These are phyloP conservation scores for Trichosporon asahii DNA, from an alignment of 1,284 basidiomycete species.

Conservation along the genomic window DNA sequence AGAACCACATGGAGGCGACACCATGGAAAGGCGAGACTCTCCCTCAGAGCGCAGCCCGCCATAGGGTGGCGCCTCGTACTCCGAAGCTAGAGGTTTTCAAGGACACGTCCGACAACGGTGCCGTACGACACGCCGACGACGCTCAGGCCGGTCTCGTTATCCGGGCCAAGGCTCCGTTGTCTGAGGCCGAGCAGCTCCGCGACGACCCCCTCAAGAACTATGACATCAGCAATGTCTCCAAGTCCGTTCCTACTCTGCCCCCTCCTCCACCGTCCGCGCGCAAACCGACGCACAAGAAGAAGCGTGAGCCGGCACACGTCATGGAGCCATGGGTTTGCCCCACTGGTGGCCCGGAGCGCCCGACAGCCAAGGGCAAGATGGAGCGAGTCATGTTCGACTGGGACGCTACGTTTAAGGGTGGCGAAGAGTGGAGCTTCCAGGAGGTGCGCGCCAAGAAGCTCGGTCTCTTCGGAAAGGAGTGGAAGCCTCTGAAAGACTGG, in stretches of 20 bases:
- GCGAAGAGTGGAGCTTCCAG: slow-evolving; percentile 52
- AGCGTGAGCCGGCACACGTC: slow-evolving; percentile 19
- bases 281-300: slow-evolving; percentile 24
- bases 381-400: slow-evolving; percentile 51
- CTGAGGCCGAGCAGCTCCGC: slow-evolving; percentile 56
- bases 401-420: slow-evolving; percentile 47
- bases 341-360: slow-evolving; percentile 42
- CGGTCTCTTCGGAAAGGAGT: slow-evolving; percentile 46
- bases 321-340: slow-evolving; percentile 44
- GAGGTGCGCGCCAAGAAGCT: slow-evolving; percentile 49
- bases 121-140: slow-evolving; percentile 10
- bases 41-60: slow-evolving; percentile 41
- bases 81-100: slow-evolving; percentile 57
- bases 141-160: slow-evolving; percentile 29
- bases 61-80: slow-evolving; percentile 45
- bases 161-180: slow-evolving; percentile 35
- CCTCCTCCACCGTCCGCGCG: slow-evolving; percentile 31
- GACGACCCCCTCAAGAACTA: slow-evolving; percentile 60
- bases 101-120: slow-evolving; percentile 45
- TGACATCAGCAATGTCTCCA: slow-evolving; percentile 36
- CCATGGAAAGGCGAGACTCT: slow-evolving; percentile 56
- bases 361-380: slow-evolving; percentile 42
- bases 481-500: slow-evolving; percentile 46
- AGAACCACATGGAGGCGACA: slow-evolving; percentile 54
- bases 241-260: slow-evolving; percentile 25